phyloP scores from a whole-genome alignment of 176 grass and related monocot species.

The Chloris gayana region DNA sequence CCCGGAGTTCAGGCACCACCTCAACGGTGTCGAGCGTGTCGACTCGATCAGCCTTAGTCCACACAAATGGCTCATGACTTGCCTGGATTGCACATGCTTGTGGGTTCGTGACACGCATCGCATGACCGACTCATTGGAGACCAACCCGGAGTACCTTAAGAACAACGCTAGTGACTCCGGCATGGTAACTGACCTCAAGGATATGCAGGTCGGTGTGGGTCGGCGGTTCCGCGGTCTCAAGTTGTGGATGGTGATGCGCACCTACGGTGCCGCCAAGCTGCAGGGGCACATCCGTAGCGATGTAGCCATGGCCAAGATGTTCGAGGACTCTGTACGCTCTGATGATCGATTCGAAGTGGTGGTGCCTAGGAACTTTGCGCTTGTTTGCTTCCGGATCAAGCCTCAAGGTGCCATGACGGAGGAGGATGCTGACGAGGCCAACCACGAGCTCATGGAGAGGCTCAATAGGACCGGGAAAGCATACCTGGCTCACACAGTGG shows the following conservation, averaged over 20 bases:
- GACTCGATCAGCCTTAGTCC: slow-evolving; percentile 66
- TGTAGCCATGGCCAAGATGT: slow-evolving; percentile 55
- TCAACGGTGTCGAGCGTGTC: slow-evolving; percentile 48
- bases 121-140: slow-evolving; percentile 40
- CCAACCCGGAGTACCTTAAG: slow-evolving; percentile 58
- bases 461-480: slow-evolving; percentile 36
- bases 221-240: slow-evolving; percentile 57
- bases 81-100: slow-evolving; percentile 61
- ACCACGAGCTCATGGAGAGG: slow-evolving; percentile 38
- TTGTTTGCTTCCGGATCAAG: slow-evolving; percentile 53
- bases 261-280: slow-evolving; percentile 42
- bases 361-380: slow-evolving; percentile 21
- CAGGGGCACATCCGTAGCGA: slow-evolving; percentile 67
- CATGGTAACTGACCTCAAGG: slow-evolving; percentile 49
- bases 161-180: slow-evolving; percentile 59
- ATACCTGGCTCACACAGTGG: slow-evolving; percentile 41
- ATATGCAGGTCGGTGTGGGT: slow-evolving; percentile 62
- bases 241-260: slow-evolving; percentile 66
- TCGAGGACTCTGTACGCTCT: slow-evolving; percentile 42
- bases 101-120: slow-evolving; percentile 43
- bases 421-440: slow-evolving; percentile 18
- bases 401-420: slow-evolving; percentile 3
- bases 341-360: slow-evolving; percentile 56
- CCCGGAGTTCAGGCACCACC: slow-evolving; percentile 60
- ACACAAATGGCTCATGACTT: slow-evolving; percentile 56